Conservation (phyloP, 2,329 filamentous ascomycete species). For the Grosmannia clavigera region DNA sequence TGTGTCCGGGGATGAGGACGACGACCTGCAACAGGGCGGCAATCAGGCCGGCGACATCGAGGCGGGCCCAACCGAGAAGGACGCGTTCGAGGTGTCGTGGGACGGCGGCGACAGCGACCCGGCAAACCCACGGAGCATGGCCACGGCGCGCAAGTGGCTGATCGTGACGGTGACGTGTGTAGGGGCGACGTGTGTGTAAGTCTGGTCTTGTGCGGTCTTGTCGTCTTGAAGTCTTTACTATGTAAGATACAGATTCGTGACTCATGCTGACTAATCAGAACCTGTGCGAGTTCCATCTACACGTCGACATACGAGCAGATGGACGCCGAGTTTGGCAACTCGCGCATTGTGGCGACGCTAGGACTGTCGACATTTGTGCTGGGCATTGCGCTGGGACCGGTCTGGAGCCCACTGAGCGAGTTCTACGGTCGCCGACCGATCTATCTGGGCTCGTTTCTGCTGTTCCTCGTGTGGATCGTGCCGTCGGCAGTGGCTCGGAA, state of each 20-base stretch:
- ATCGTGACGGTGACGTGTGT: constrained; percentile 63
- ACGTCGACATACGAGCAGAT: constrained; percentile 72
- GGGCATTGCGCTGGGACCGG: constrained; percentile 53
- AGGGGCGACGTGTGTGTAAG: constrained; percentile 74
- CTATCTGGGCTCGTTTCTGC: constrained; percentile 60
- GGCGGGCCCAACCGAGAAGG: constrained; percentile 15
- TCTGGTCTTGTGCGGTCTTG: constrained; percentile 15
- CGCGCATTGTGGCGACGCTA: constrained; percentile 60
- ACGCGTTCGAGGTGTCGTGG: constrained; percentile 59
- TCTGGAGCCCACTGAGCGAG: constrained; percentile 54
- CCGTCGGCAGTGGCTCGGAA: constrained; percentile 73
- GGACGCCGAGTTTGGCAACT: constrained; percentile 59
- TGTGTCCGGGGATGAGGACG: not conserved
- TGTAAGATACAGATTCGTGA: too few relatives aligned
- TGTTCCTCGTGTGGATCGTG: constrained; percentile 70
- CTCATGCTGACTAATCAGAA: not conserved
- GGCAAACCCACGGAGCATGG: constrained; percentile 59
- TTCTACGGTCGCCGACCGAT: constrained; percentile 77
- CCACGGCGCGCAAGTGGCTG: constrained; percentile 58
- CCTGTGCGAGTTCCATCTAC: constrained; percentile 70
- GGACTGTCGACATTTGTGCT: constrained; percentile 76
- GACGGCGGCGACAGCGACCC: constrained; percentile 61
- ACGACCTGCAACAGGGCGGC: not conserved
- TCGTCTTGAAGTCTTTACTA: too few relatives aligned
- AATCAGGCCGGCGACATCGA: not conserved